Evolutionary conservation across 2,329 filamentous ascomycete species (phyloP), one percentile per base, ranked within the genome.

Genomic region (Alternaria sp.): DNA sequence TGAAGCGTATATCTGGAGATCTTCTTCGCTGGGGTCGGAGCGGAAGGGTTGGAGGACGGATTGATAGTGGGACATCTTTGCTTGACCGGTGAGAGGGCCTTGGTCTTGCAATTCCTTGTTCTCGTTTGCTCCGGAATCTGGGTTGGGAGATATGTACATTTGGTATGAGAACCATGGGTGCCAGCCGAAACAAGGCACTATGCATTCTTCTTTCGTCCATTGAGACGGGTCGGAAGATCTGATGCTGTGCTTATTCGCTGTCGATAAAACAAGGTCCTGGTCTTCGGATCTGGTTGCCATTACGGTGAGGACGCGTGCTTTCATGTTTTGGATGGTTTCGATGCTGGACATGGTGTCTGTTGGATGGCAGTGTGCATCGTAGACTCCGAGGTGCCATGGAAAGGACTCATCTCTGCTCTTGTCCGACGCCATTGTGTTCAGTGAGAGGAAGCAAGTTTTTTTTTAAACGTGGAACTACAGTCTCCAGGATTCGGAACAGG

Each of bases 161-260:
- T 92, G 89, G 75, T 94, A 84, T 1, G 91, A 90, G 77, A 94
- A 94, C 92, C 92, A 95, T 1, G 92, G 92, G 74, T 95, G 92
- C 91, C 92, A 94, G 20, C 92, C 92, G 78, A 94, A 94, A n/a
- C 89, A 88, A 0, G 92, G 90, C 4, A 94, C 69, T 27, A 90
- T 78, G 59, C 81, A 83, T 62, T 82, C 79, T 44, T 79, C 65
- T 51, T 72, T 61, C 20, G 69, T 57, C 63, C 73, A 76, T 18
- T 68, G 40, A 14, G 77, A 71, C 6, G 61, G 50, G 20, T 77
- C 55, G 1, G 64, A 20, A 2, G 71, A 72, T 32, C 67, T 76
- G 49, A 90, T 73, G 36, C 86, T 85, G 68, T 88, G 83, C 14
- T 81, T 71, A 4, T 83, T 80, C 30, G 90, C 89, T 28, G 90